Evolutionary conservation across 352 stramenopile species (phyloP), one percentile per base, ranked within the genome.

Genomic region (Aphanomyces astaci): DNA sequence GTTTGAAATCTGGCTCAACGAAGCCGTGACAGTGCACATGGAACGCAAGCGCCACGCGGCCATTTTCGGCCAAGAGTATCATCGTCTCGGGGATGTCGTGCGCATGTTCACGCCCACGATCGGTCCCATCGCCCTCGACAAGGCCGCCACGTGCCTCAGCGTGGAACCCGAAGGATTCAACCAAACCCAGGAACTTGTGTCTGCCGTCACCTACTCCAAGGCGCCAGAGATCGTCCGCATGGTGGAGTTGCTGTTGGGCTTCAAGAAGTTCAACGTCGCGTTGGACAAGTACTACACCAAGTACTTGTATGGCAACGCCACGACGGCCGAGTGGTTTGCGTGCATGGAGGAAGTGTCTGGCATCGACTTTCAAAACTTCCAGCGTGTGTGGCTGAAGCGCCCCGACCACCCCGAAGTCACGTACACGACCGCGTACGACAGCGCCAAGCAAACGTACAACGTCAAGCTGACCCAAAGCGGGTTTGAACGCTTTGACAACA

Each of bases 1-100:
- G 28, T 90, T 90, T 51, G 82, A 90, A 70, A 89, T 90, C 64
- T 90, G 82, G 82, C 75, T 90, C 65, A 90, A 90, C 55, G 82
- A 90, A 64, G 82, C 82, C 67, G 82, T 90, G 30, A 90, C 82
- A 15, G 82, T 90, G 51, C 82, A 90, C 77, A 88, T 90, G 79
- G 79, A 90, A 57, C 79, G 82, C 66, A 88, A 88, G 76, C 78
- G 82, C 53, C 79, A 39, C 31, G 80, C 76, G 0, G 69, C 73
- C 28, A 88, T 90, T 64, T 90, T 90, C 63, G 82, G 82, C 10
- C 66, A 84, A 46, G 80, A 89, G 62, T 90, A 88, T 71, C 81
- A 77, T 60, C 82, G 82, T 69, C 71, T 90, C 66, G 86, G 76
- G 31, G 80, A 88, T 73, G 80, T 90, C 36, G 51, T 87, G 67